Percentiles rank a stretch among this genome's conserved stretches.
These are phyloP conservation scores for Zizania latifolia DNA, from an alignment of 176 grass and related monocot genomes.

Conservation along the genomic window DNA sequence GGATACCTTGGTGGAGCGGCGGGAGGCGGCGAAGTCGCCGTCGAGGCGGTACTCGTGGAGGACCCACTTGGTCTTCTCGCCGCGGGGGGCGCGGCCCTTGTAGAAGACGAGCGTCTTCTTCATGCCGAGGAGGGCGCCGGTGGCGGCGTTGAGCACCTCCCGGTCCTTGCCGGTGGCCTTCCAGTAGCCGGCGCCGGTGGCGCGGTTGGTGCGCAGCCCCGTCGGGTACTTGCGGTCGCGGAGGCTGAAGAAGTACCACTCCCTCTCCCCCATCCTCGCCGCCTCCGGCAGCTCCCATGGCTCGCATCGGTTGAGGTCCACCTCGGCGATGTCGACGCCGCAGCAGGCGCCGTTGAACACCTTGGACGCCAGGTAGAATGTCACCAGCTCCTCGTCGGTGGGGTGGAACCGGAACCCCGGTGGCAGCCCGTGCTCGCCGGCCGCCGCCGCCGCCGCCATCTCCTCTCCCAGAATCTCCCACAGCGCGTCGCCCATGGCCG, in stretches of 20 bases:
- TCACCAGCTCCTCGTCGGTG: slow-evolving; percentile 91
- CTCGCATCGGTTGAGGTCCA: slow-evolving; percentile 93
- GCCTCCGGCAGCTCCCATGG: slow-evolving; percentile 87
- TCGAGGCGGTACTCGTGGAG: slow-evolving; percentile 97
- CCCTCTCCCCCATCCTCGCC: slow-evolving; percentile 85
- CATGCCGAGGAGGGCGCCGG: slow-evolving; percentile 69
- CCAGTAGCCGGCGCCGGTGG: slow-evolving; percentile 88
- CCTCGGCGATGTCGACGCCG: slow-evolving; percentile 74
- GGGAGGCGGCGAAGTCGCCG: slow-evolving; percentile 62
- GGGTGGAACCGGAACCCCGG: slow-evolving; percentile 97
- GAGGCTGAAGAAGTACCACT: slow-evolving; percentile 99
- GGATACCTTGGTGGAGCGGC: slow-evolving; percentile 68
- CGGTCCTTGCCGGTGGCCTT: slow-evolving; percentile 97
- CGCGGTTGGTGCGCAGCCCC: slow-evolving; percentile 87
- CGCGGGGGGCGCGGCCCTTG: slow-evolving; percentile 72
- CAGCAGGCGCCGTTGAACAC: slow-evolving; percentile 89
- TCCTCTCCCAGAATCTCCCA: slow-evolving; percentile 79
- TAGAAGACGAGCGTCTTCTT: slow-evolving; percentile 99
- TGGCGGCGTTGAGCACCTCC: slow-evolving; percentile 67
- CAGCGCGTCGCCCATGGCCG: slow-evolving; percentile 57
- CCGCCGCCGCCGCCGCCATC: slow-evolving; percentile 26
- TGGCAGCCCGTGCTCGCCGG: slow-evolving; percentile 66
- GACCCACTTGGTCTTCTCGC: slow-evolving; percentile 99
- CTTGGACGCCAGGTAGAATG: slow-evolving; percentile 89
- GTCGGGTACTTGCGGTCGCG: slow-evolving; percentile 96